A percentile compares a stretch with the other conserved stretches of the same genome.
phyloP scores from a whole-genome alignment of 345 rosid species.

The Microcos paniculata region DNA sequence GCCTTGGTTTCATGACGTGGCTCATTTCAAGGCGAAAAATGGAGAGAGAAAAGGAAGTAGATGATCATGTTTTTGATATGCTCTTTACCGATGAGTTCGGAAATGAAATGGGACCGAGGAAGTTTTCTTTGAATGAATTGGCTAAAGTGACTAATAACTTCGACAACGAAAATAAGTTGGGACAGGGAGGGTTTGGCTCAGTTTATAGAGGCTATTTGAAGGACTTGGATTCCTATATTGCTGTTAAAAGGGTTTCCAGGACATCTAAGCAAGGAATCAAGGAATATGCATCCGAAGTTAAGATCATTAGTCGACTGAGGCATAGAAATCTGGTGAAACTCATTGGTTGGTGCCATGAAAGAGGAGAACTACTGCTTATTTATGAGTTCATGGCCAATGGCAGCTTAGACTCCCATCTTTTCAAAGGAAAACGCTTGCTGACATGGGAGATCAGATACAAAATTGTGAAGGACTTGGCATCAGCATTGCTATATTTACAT shows the following conservation, averaged over 20 bases:
- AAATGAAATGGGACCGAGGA: constrained; percentile 6
- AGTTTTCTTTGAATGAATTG: constrained; percentile 4
- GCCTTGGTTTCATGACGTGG: neutral
- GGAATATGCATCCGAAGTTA: constrained; percentile 20
- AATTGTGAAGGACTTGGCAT: constrained; percentile 31
- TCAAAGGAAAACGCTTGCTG: constrained; percentile 19
- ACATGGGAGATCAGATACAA: constrained; percentile 24
- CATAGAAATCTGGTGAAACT: constrained; percentile 46
- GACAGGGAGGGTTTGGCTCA: constrained; percentile 27
- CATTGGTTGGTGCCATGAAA: constrained; percentile 50
- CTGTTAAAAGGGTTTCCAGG: constrained; percentile 23
- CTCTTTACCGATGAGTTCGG: neutral
- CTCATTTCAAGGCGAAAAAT: neutral
- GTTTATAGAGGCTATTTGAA: constrained; percentile 22
- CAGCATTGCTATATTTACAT: constrained; percentile 25
- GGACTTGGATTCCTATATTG: neutral
- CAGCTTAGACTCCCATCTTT: constrained; percentile 36
- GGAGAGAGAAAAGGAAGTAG: neutral
- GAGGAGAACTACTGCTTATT: constrained; percentile 36
- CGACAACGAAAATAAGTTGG: constrained; percentile 8
- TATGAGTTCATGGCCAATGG: constrained; percentile 43
- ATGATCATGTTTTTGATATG: neutral
- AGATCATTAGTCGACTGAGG: constrained; percentile 27
- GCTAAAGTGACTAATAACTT: neutral
- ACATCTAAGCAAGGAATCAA: constrained; percentile 17